Percentiles rank a stretch among this genome's conserved stretches.
Conservation (phyloP, 1,139 yeast genomes). For the Chernovozyma sophiae-reginae region DNA sequence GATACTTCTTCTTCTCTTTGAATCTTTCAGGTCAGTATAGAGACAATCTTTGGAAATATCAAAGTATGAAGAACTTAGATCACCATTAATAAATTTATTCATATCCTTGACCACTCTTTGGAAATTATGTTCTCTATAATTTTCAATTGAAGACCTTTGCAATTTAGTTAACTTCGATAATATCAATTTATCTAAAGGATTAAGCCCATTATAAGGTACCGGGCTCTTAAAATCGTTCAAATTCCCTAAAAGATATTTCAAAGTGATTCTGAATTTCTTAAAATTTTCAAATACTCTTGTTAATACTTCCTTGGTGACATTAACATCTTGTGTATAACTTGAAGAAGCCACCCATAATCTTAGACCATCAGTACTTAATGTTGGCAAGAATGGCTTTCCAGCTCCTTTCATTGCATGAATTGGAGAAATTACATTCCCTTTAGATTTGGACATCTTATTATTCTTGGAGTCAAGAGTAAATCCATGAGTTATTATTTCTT, state of each 20-base stretch:
- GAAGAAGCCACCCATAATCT: constrained; percentile 89
- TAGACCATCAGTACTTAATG: constrained; percentile 88
- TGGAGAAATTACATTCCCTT: constrained; percentile 81
- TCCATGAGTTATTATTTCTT: constrained; percentile 83
- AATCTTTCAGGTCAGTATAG: constrained; percentile 58
- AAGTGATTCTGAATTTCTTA: constrained; percentile 79
- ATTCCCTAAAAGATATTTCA: constrained; percentile 78
- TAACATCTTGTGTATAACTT: constrained; percentile 78
- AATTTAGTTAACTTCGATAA: constrained; percentile 53
- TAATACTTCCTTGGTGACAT: constrained; percentile 68
- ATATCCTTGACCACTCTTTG: constrained; percentile 61
- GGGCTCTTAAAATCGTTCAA: constrained; percentile 33
- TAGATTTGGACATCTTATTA: constrained; percentile 88
- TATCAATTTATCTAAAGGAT: constrained; percentile 61
- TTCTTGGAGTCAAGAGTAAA: constrained; percentile 85
- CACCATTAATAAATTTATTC: constrained; percentile 69
- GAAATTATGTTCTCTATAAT: constrained; percentile 60
- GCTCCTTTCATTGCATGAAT: constrained; percentile 63
- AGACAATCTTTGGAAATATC: constrained; percentile 82
- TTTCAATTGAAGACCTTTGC: constrained; percentile 34
- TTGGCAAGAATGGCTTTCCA: constrained; percentile 49
- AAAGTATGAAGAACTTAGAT: constrained; percentile 79
- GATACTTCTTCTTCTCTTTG: constrained; percentile 56
- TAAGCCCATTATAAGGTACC: constrained; percentile 35
- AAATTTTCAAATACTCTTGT: constrained; percentile 74